Base-by-base conservation (phyloP, 192 early-diverging fungal genomes). In the Mortierella antarctica region DNA sequence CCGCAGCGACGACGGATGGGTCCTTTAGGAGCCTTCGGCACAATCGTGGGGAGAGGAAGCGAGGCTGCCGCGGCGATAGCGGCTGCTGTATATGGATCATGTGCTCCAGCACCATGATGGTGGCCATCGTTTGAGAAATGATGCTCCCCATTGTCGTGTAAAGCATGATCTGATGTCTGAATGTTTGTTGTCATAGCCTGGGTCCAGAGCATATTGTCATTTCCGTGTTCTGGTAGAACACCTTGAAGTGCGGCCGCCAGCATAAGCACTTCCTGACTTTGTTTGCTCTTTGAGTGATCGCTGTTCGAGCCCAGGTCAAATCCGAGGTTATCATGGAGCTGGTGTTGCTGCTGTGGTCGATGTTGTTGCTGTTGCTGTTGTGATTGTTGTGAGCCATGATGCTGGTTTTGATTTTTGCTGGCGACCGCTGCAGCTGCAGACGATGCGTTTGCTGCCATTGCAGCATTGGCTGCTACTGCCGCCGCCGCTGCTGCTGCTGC, bases 1-100 rank as follows among this genome's bases (percentile, higher is more conserved):
- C 77, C 77, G 18, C 70, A 60, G 17, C 77, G 77, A 31, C 77
- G 77, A 18, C 77, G 77, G 18, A 80, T 80, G 1, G 77, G 77
- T 11, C 77, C 77, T 31, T 80, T 80, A 52, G 70, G 70, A 0
- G 77, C 77, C 47, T 62, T 62, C 7, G 77, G 77, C 2, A 72
- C 65, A 46, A 79, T 47, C 13, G 70, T 54, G 11, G 77, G 70
- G 54, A 72, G 44, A 7, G 77, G 77, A 7, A 80, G 23, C 0
- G 70, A 71, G 1, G 69, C 56, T 7, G 64, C 57, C 17, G 69
- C 69, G 17, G 58, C 59, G 20, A 76, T 52, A 6, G 62, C 67
- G 5, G 65, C 60, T 12, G 77, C 59, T n/a, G 64, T 18, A 47
- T 72, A 80, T 4, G 55, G 62, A 13, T 79, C 69, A 9, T 58